phyloP scores from a whole-genome alignment of 2,329 filamentous ascomycete species.

The Mycosphaerelloides madeirae region DNA sequence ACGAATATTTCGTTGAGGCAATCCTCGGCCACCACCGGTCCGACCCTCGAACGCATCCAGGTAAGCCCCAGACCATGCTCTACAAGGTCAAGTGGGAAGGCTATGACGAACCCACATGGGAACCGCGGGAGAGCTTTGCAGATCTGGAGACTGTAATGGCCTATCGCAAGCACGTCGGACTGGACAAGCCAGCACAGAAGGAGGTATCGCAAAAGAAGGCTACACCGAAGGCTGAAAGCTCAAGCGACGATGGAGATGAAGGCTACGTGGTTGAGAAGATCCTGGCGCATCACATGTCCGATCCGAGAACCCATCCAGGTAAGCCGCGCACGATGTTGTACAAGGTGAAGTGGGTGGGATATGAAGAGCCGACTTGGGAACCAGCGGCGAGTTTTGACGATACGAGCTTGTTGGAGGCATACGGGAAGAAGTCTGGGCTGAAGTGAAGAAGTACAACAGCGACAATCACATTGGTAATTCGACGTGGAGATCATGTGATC shows the following conservation, averaged over 20 bases:
- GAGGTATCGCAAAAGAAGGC: neutral
- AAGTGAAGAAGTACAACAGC: too few species aligned
- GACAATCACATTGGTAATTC: too few species aligned
- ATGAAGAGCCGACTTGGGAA: slow-evolving; percentile 27
- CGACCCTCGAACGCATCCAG: slow-evolving; percentile 29
- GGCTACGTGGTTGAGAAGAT: slow-evolving; percentile 27
- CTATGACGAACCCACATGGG: slow-evolving; percentile 30
- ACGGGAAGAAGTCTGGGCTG: slow-evolving; percentile 8
- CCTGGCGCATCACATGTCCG: slow-evolving; percentile 23
- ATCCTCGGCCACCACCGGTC: slow-evolving; percentile 28
- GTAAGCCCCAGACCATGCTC: slow-evolving; percentile 26
- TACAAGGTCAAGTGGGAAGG: slow-evolving; percentile 34
- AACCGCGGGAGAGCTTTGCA: slow-evolving; percentile 30
- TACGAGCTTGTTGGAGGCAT: slow-evolving; percentile 19
- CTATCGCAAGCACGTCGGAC: slow-evolving; percentile 22
- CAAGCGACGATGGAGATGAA: slow-evolving; percentile 8
- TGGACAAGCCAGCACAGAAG: slow-evolving; percentile 8
- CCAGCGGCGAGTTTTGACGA: slow-evolving; percentile 20
- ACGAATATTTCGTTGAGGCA: slow-evolving; percentile 26
- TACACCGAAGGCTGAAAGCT: slow-evolving; percentile 10
- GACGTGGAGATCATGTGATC: neutral
- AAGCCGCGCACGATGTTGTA: slow-evolving; percentile 28
- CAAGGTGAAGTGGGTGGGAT: slow-evolving; percentile 30
- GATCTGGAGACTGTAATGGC: slow-evolving; percentile 24
- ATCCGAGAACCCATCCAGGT: slow-evolving; percentile 27